Percentiles rank a stretch among this genome's conserved stretches.
These are phyloP conservation scores for Lathyrus tuberosus DNA, from an alignment of 306 rosid species.

Conservation along the genomic window DNA sequence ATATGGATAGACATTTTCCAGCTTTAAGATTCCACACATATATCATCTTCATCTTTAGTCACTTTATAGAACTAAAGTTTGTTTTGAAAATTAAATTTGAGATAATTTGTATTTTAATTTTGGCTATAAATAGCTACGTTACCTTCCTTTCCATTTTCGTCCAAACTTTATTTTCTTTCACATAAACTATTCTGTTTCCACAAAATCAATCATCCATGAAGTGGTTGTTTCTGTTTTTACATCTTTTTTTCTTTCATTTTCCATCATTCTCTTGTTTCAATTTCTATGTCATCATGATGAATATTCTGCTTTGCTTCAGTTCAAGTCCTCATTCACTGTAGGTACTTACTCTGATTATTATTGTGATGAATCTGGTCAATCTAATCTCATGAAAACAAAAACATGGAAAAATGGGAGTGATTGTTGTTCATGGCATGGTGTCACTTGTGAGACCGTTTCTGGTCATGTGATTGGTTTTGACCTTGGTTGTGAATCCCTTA, in stretches of 20 bases:
- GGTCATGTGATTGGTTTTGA: slow-evolving; percentile 35
- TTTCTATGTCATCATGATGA: not conserved
- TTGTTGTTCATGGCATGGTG: slow-evolving; percentile 39
- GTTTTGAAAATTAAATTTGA: too few species aligned
- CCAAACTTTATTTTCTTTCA: not conserved
- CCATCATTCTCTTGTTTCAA: not conserved
- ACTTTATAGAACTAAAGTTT: too few species aligned
- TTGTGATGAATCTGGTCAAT: too few species aligned
- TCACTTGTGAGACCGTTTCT: not conserved
- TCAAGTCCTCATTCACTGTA: not conserved
- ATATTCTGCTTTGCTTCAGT: not conserved
- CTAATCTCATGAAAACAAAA: not conserved
- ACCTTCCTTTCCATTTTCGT: not conserved
- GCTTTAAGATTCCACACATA: too few species aligned
- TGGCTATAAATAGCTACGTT: not conserved
- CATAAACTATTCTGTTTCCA: too few species aligned
- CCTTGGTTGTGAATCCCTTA: not conserved
- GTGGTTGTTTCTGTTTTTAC: not conserved
- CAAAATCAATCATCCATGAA: not conserved
- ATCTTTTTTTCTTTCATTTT: not conserved
- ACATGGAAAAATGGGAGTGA: slow-evolving; percentile 28
- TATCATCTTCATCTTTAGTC: too few species aligned
- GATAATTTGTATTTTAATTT: too few species aligned
- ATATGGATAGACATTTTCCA: too few species aligned
- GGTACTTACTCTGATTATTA: accelerated